Evolutionary conservation across 164 flowering plant species (phyloP).

Genomic region (Saururus chinensis): DNA sequence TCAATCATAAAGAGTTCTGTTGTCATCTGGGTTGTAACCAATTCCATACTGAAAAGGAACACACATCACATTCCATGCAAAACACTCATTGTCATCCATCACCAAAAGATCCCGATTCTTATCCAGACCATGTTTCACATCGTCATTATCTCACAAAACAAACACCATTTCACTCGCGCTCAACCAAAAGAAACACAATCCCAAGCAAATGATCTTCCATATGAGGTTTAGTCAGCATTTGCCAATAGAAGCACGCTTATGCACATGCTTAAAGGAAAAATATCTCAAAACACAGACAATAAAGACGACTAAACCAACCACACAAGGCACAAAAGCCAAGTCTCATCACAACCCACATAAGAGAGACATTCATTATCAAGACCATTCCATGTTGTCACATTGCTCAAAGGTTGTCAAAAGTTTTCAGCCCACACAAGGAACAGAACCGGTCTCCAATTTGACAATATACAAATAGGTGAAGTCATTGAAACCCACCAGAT

Average conservation of each 20-base stretch:
- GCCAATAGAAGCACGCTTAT: background rate
- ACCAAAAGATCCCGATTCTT: background rate
- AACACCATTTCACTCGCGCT: background rate
- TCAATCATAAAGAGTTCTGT: too few relatives aligned
- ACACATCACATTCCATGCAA: too few relatives aligned
- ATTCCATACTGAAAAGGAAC: too few relatives aligned
- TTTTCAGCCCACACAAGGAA: background rate
- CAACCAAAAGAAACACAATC: too few relatives aligned
- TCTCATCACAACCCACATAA: background rate
- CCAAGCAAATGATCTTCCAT: background rate
- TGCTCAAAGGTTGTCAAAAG: background rate
- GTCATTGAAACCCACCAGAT: constrained; percentile 12
- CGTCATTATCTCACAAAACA: background rate
- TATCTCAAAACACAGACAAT: background rate
- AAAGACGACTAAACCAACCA: background rate
- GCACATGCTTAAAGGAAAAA: background rate
- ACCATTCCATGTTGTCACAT: background rate
- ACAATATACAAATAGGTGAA: constrained; percentile 4
- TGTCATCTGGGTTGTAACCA: too few relatives aligned
- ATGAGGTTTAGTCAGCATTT: background rate
- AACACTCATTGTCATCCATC: background rate
- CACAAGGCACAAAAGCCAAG: background rate
- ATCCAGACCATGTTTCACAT: background rate
- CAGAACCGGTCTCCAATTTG: constrained; percentile 8
- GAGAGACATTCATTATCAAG: constrained; percentile 2